A percentile compares a stretch with the other conserved stretches of the same genome.
These are phyloP conservation scores for Oryza meyeriana DNA, from an alignment of 176 grass and related monocot genomes.

Conservation along the genomic window DNA sequence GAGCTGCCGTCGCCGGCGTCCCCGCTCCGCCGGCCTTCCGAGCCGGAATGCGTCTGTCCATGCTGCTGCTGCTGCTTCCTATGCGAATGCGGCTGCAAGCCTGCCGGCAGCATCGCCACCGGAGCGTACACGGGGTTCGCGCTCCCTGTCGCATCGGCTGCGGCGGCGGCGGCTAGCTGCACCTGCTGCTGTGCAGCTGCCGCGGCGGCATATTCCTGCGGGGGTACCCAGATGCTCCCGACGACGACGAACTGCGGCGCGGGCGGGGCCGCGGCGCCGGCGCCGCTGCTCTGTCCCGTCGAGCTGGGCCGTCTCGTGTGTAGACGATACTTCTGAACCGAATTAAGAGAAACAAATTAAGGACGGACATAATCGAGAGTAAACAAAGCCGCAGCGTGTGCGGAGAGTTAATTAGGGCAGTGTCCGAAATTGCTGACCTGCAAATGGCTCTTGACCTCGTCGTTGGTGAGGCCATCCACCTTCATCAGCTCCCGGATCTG, in stretches of 20 bases:
- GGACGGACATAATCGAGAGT: background rate
- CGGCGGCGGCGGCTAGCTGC: background rate
- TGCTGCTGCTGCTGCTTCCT: background rate
- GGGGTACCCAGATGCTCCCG: slow-evolving; percentile 52
- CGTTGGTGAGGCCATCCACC: slow-evolving; percentile 60
- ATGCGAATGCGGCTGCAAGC: background rate
- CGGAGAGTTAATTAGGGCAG: background rate
- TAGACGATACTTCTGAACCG: slow-evolving; percentile 59
- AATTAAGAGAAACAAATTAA: background rate
- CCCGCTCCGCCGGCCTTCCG: background rate
- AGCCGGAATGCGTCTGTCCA: background rate
- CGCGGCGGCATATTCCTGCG: slow-evolving; percentile 26
- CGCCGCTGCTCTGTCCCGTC: slow-evolving; percentile 24
- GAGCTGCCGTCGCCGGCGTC: slow-evolving; percentile 16
- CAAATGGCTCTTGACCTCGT: slow-evolving; percentile 67
- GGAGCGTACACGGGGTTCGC: slow-evolving; percentile 35
- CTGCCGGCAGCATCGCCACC: slow-evolving; percentile 25
- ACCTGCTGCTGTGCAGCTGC: slow-evolving; percentile 6
- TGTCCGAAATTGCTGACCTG: slow-evolving; percentile 34
- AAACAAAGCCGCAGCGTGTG: background rate
- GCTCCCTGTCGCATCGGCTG: background rate
- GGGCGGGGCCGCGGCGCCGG: background rate
- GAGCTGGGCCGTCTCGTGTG: slow-evolving; percentile 56
- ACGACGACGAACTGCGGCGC: slow-evolving; percentile 54
- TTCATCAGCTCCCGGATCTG: slow-evolving; percentile 70